Percentiles rank a stretch among this genome's conserved stretches.
Evolutionary conservation across 129 eudicot genomes (phyloP).

Genomic region (Lactuca saligna): DNA sequence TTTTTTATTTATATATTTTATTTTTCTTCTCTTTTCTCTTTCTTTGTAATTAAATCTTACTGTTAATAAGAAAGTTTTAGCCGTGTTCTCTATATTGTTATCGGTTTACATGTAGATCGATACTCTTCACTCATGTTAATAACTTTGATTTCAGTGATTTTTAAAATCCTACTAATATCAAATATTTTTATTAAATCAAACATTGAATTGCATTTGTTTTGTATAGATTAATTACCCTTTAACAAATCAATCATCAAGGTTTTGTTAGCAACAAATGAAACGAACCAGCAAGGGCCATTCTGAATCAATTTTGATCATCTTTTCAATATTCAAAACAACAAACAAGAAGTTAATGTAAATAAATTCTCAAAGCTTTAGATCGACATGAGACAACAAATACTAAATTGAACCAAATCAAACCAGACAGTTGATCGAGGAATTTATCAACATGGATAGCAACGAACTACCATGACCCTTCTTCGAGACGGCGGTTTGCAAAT

Average conservation of each 20-base stretch:
- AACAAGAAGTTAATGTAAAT: background rate
- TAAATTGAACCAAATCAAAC: background rate
- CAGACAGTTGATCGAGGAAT: background rate
- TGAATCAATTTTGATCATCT: background rate
- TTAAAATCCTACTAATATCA: background rate
- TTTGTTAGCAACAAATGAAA: background rate
- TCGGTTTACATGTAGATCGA: background rate
- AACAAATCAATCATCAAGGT: background rate
- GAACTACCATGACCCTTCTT: constrained; percentile 2
- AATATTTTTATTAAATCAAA: too few relatives aligned
- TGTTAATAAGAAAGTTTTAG: too few relatives aligned
- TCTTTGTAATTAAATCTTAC: too few relatives aligned
- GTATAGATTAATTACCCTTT: too few relatives aligned
- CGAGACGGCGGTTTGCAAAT: background rate
- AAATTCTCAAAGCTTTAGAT: background rate
- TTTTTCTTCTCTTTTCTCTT: too few relatives aligned
- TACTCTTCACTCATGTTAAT: background rate
- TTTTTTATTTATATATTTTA: too few relatives aligned
- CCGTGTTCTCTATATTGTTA: too few relatives aligned
- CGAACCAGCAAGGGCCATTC: background rate
- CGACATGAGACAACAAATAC: background rate
- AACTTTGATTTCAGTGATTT: too few relatives aligned
- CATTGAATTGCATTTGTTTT: background rate
- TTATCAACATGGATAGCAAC: background rate
- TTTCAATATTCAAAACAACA: background rate